These are phyloP conservation scores for Wallacemonas sp. DNA, from an alignment of 208 protist species.

Conservation along the genomic window DNA sequence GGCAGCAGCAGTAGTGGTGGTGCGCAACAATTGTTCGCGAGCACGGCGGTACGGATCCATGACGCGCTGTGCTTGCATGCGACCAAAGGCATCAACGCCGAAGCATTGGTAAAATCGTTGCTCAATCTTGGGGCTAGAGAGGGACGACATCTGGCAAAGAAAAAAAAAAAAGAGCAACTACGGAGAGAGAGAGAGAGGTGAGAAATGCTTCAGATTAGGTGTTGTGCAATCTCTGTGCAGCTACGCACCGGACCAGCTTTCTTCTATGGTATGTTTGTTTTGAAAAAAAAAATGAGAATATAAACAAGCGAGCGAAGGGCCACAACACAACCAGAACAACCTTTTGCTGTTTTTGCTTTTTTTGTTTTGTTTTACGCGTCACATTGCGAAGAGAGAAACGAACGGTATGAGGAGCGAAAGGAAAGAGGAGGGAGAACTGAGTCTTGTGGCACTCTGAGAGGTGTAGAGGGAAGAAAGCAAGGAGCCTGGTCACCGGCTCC, in stretches of 20 bases:
- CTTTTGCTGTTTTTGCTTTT: no score
- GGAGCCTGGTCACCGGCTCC: no score
- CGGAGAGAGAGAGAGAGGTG: not conserved
- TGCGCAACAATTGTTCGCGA: constrained; percentile 2
- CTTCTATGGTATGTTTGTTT: not conserved
- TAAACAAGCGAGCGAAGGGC: no score
- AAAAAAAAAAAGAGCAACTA: not conserved
- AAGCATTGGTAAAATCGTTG: constrained; percentile 1
- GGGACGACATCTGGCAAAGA: not conserved
- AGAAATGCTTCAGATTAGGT: not conserved
- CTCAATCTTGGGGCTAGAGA: not conserved
- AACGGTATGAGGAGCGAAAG: not conserved
- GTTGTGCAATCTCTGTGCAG: not conserved
- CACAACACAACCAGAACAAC: no score
- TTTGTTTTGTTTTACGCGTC: no score
- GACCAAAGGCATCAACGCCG: constrained; percentile 3
- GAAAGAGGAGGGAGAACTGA: not conserved
- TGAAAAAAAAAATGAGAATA: not conserved
- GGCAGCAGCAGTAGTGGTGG: not conserved
- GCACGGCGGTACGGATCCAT: constrained; percentile 10
- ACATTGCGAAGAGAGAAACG: no score
- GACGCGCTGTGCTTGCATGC: constrained; percentile 7
- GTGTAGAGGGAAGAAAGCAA: no score
- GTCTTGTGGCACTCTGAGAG: no score
- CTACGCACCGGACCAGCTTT: not conserved